Base-by-base conservation (phyloP, 768 basidiomycete genomes). In the Hebeloma cylindrosporum region DNA sequence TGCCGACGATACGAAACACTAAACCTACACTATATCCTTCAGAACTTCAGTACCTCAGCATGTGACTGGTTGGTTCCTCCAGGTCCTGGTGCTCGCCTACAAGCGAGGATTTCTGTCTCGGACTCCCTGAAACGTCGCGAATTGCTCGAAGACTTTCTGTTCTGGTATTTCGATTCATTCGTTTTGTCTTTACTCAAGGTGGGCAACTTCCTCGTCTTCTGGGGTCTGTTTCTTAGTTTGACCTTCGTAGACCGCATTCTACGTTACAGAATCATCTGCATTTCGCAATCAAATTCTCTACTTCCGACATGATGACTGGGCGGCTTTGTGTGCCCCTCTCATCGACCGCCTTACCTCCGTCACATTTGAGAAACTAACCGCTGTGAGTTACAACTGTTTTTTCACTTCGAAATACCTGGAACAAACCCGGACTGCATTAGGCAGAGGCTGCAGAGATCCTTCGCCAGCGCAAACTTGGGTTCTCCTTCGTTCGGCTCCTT, bases 271-370 rank as follows among this genome's bases (percentile, higher is more conserved):
- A 52, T 91, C 94, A 0, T 83, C 87, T 14, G 87, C 85, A 5
- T 91, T 84, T 56, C 75, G 85, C 29, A 88, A 93, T 48, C 79
- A 80, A 32, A 75, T 94, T 1, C 68, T 97, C 1, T 99, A 94
- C 60, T 98, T 96, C 62, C 80, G 91, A 8, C 93, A 97, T 43
- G 92, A 95, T 40, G 93, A 95, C 54, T 99, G 95, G 96, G 71
- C 75, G n/a, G 68, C 65, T 2, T 73, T 97, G 4, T 94, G 93
- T 45, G 68, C 76, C 7, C 96, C 96, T 1, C 73, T 97, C 20
- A 71, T 95, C 8, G 79, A 83, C 48, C 74, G 80, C n/a, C 74
- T 99, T 26, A 79, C 81, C 5, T 59, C 71, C 6, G 77, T 74
- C 5, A 88, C 87, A 0, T 93, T 96, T 59, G 68, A 77, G 47